Conservation (phyloP, 2,329 filamentous ascomycete species). For the Arthroderma sp. region DNA sequence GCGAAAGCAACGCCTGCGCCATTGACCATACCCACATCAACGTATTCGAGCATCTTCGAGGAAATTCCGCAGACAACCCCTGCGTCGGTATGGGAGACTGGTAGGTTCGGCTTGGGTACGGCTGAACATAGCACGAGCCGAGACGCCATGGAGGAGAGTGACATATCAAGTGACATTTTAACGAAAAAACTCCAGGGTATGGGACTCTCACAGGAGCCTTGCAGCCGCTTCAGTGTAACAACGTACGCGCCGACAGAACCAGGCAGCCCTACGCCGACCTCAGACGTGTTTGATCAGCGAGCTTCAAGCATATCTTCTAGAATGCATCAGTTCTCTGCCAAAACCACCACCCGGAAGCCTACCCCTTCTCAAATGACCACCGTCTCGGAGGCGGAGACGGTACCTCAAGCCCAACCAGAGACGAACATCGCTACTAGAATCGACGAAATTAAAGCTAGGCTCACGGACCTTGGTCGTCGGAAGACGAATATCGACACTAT, state of each 20-base stretch:
- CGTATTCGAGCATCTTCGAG: neutral
- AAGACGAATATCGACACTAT: constrained; percentile 59
- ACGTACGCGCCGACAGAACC: constrained; percentile 47
- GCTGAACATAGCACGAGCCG: neutral
- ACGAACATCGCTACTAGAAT: constrained; percentile 51
- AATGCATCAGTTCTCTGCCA: constrained; percentile 27
- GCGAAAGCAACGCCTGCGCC: constrained; percentile 22
- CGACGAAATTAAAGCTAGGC: constrained; percentile 52
- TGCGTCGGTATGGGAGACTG: neutral
- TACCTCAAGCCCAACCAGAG: constrained; percentile 52
- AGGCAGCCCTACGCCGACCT: constrained; percentile 29
- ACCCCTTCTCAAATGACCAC: constrained; percentile 27
- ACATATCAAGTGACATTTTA: neutral
- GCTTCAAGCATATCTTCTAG: constrained; percentile 22
- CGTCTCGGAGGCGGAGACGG: constrained; percentile 37
- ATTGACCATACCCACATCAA: constrained; percentile 21
- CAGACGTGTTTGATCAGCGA: constrained; percentile 27
- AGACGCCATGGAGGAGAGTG: neutral
- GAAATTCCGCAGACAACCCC: neutral
- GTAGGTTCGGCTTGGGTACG: neutral
- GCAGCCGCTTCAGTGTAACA: constrained; percentile 53
- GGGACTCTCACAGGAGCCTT: constrained; percentile 41
- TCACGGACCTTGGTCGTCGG: constrained; percentile 53
- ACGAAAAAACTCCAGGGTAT: constrained; percentile 23
- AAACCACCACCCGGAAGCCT: constrained; percentile 31